Conservation (phyloP, 805 yeast species). For the Wickerhamomyces sydowiorum region DNA sequence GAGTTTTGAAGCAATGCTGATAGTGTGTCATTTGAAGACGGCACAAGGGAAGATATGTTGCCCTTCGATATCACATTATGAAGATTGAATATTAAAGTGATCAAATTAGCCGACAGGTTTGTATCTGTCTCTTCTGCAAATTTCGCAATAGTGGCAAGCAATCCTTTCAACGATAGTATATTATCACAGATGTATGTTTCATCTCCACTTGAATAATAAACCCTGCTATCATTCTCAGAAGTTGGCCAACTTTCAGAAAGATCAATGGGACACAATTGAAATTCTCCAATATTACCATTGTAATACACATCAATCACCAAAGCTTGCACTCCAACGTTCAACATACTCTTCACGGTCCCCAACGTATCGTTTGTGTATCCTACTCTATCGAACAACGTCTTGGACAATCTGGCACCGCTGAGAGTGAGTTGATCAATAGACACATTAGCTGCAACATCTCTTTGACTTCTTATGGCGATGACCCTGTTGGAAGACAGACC, state of each 20-base stretch:
- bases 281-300: slow-evolving; percentile 37
- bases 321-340: slow-evolving; percentile 40
- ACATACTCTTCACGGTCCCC: slow-evolving; percentile 21
- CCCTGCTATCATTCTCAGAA: background rate
- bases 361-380: slow-evolving; percentile 30
- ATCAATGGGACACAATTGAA: slow-evolving; percentile 53
- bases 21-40: slow-evolving; percentile 16
- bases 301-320: slow-evolving; percentile 52
- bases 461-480: slow-evolving; percentile 36
- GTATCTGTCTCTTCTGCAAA: slow-evolving; percentile 39
- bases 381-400: slow-evolving; percentile 24
- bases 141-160: slow-evolving; percentile 24
- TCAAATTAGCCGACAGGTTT: slow-evolving; percentile 36
- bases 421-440: slow-evolving; percentile 34
- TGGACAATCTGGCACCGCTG: slow-evolving; percentile 33
- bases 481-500: slow-evolving; percentile 23
- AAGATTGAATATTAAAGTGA: slow-evolving; percentile 36
- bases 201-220: slow-evolving; percentile 10
- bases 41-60: slow-evolving; percentile 2
- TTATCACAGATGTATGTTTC: slow-evolving; percentile 18
- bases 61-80: slow-evolving; percentile 12
- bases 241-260: slow-evolving; percentile 20
- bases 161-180: slow-evolving; percentile 16
- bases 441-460: slow-evolving; percentile 38
- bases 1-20: slow-evolving; percentile 13